A percentile compares a stretch with the other conserved stretches of the same genome.
These are phyloP conservation scores for Dendrocalamus latiflorus DNA, from an alignment of 202 grass and related monocot species.

Conservation along the genomic window DNA sequence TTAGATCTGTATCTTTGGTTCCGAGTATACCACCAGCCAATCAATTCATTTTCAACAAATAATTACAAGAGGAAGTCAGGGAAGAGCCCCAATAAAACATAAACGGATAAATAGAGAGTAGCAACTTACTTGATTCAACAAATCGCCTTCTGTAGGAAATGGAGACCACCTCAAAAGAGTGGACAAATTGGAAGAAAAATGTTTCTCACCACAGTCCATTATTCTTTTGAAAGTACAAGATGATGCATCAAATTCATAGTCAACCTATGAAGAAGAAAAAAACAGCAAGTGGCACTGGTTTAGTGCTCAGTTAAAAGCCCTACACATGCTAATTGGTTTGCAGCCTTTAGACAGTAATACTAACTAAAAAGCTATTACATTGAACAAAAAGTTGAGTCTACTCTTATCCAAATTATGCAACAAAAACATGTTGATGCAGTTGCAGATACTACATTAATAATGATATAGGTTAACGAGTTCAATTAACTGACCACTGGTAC, in stretches of 20 bases:
- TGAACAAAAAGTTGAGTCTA: neutral
- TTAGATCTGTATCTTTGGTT: neutral
- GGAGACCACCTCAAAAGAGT: slow-evolving; percentile 62
- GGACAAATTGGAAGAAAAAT: slow-evolving; percentile 65
- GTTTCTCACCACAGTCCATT: slow-evolving; percentile 31
- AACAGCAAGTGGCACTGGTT: neutral
- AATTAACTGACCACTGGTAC: slow-evolving; percentile 61
- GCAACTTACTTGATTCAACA: slow-evolving; percentile 72
- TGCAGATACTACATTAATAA: neutral
- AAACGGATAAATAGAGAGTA: neutral
- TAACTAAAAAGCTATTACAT: slow-evolving; percentile 5
- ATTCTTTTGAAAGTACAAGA: slow-evolving; percentile 41
- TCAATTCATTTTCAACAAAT: neutral
- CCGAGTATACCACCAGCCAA: neutral
- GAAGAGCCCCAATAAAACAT: neutral
- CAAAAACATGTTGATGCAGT: neutral
- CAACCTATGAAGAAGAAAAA: slow-evolving; percentile 46
- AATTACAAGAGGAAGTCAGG: neutral
- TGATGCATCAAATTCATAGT: slow-evolving; percentile 65
- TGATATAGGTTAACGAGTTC: neutral
- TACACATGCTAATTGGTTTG: slow-evolving; percentile 8
- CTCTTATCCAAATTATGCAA: neutral
- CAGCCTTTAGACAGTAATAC: neutral
- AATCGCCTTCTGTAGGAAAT: slow-evolving; percentile 59
- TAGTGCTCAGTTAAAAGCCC: slow-evolving; percentile 17